phyloP scores from a whole-genome alignment of 2,329 filamentous ascomycete species.

The Dactylellina haptotyla region DNA sequence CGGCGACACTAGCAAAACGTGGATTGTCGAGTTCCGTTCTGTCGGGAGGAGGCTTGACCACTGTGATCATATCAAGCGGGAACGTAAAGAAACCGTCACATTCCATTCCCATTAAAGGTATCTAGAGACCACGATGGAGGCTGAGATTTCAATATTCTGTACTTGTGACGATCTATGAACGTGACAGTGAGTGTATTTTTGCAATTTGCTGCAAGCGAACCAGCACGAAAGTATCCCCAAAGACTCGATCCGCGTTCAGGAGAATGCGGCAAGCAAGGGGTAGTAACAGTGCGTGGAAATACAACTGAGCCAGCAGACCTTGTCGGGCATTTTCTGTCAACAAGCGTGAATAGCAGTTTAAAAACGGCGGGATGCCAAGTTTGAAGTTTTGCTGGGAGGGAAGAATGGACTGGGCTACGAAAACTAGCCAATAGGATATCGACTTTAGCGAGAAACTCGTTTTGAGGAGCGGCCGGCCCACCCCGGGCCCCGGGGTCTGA shows the following conservation, averaged over 20 bases:
- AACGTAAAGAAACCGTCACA: constrained; percentile 30
- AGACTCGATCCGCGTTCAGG: constrained; percentile 3
- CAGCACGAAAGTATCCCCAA: too few relatives aligned
- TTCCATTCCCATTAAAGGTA: constrained; percentile 22
- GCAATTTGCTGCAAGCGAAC: constrained; percentile 5
- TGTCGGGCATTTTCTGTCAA: constrained; percentile 32
- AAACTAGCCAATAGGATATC: constrained; percentile 30
- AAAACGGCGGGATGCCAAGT: constrained; percentile 25
- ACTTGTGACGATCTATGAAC: background rate
- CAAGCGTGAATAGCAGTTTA: constrained; percentile 10
- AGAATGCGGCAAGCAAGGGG: constrained; percentile 32
- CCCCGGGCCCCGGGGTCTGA: background rate
- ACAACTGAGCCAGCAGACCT: background rate
- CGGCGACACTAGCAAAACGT: constrained; percentile 47
- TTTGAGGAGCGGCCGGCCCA: background rate
- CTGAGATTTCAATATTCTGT: constrained; percentile 6
- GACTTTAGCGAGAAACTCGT: constrained; percentile 39
- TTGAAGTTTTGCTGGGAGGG: too few relatives aligned
- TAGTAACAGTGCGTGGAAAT: background rate
- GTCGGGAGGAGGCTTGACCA: constrained; percentile 30
- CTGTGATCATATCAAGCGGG: constrained; percentile 3
- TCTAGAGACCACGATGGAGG: constrained; percentile 11
- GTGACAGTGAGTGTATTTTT: background rate
- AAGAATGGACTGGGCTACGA: constrained; percentile 14
- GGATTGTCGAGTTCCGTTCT: constrained; percentile 48